These are phyloP conservation scores for Russula vinacea DNA, from an alignment of 768 basidiomycete species.

Conservation along the genomic window DNA sequence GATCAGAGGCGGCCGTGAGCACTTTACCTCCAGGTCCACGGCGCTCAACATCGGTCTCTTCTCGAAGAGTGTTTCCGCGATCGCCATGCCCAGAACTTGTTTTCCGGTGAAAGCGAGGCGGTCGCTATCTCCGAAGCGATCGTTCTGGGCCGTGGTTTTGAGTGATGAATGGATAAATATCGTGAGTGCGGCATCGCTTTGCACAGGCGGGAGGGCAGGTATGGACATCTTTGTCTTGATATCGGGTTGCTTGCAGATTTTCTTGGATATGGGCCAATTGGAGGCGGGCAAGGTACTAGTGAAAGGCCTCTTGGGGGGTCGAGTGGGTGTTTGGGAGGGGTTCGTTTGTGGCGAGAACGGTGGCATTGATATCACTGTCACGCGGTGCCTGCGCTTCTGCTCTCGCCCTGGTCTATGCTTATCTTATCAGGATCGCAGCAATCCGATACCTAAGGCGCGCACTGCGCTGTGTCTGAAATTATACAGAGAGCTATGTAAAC, in stretches of 20 bases:
- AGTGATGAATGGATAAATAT: constrained; percentile 70
- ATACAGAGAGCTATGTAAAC: neutral
- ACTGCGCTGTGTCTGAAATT: neutral
- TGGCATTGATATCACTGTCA: constrained; percentile 17
- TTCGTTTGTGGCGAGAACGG: constrained; percentile 7
- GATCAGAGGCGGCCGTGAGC: neutral
- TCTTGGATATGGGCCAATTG: neutral
- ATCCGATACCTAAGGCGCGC: neutral
- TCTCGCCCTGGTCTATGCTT: neutral
- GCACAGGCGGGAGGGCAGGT: constrained; percentile 19
- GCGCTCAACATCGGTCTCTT: constrained; percentile 50
- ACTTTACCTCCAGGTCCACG: constrained; percentile 51
- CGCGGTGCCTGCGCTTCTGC: constrained; percentile 18
- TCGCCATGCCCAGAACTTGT: constrained; percentile 45
- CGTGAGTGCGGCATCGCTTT: constrained; percentile 43
- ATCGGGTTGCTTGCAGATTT: neutral
- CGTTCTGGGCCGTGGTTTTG: constrained; percentile 37
- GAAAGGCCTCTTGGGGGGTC: constrained; percentile 11
- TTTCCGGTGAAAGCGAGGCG: constrained; percentile 52
- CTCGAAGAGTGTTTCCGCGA: constrained; percentile 48
- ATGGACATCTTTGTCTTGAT: constrained; percentile 8
- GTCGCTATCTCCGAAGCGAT: constrained; percentile 54
- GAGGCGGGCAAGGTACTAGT: neutral
- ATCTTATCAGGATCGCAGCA: too few species aligned
- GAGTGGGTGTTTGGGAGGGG: constrained; percentile 2